A percentile compares a stretch with the other conserved stretches of the same genome.
phyloP scores from a whole-genome alignment of 345 rosid species.

The Citrus trifoliata region DNA sequence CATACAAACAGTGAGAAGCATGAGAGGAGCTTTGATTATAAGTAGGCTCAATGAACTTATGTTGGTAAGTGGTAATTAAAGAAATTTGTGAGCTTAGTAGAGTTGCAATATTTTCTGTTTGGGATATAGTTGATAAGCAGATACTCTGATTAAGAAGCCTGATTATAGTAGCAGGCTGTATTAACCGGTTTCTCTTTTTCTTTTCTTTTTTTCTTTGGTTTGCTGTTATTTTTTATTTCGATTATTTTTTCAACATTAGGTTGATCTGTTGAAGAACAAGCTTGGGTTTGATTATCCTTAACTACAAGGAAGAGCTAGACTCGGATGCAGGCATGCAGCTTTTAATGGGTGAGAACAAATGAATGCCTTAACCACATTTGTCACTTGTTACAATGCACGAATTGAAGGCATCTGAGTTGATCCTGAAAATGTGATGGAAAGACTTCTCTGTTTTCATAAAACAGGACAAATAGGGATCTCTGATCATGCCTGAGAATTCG shows the following conservation, averaged over 20 bases:
- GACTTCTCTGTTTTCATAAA: not conserved
- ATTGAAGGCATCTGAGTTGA: not conserved
- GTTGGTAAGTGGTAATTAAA: too few species aligned
- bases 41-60: too few species aligned
- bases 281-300: constrained; percentile 39
- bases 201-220: not conserved
- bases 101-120: too few species aligned
- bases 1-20: too few species aligned
- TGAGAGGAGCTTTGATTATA: too few species aligned
- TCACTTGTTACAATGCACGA: not conserved
- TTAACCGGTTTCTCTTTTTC: not conserved
- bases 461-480: not conserved
- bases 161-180: not conserved
- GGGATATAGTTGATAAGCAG: too few species aligned
- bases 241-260: too few species aligned
- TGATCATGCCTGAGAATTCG: not conserved
- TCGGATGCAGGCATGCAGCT: constrained; percentile 24
- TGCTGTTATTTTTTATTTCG: not conserved
- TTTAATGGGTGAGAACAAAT: constrained; percentile 40
- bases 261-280: too few species aligned
- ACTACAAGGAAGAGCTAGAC: constrained; percentile 25
- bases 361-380: not conserved
- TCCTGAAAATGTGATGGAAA: not conserved
- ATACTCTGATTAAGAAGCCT: not conserved
- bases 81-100: too few species aligned